Evolutionary conservation across 2,329 filamentous ascomycete species (phyloP), one percentile per base, ranked within the genome.

Genomic region (Metarhizium rileyi): DNA sequence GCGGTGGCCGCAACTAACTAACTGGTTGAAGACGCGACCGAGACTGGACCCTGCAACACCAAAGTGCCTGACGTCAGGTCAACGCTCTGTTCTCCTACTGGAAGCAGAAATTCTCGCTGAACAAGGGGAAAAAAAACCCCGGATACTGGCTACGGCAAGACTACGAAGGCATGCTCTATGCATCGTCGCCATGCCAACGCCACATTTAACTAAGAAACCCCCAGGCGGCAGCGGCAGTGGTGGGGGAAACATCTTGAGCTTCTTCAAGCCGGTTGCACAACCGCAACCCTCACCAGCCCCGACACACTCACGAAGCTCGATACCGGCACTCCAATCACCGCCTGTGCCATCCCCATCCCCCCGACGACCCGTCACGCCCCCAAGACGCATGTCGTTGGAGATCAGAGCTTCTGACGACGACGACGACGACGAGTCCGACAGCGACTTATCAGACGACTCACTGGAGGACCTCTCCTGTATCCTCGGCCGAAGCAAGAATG

Each of bases 391-490:
- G 56, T 51, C 46, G 50, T 8, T 55, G 12, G 69, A 84, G 49
- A 85, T 90, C 38, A 75, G 74, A 43, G 83, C 79, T 48, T 90
- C 87, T 0, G 87, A 90, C 59, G 84, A 85, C 59, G 84, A 85
- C 9, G 84, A 85, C 59, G 84, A 85, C 9, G 84, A 86, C n/a
- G 77, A 77, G 18, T 76, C 75, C 26, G 74, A 83, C 56, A 77
- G 73, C 35, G 56, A 55, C 35, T 62, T 59, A 18, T 81, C 81
- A 18, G 77, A 80, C 25, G 76, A 75, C 45, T 84, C 83, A 0
- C 70, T 84, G 14, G 73, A 76, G 5, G 71, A 76, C 41, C 63
- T 84, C 1, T 62, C 64, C 8, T 54, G 58, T 27, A 61, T 68
- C 10, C 57, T 70, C 10, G 59, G 63, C 5, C 56, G 56, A 40